Base-by-base conservation (phyloP, 257 asterid genomes). In the Nicotiana benthamiana region DNA sequence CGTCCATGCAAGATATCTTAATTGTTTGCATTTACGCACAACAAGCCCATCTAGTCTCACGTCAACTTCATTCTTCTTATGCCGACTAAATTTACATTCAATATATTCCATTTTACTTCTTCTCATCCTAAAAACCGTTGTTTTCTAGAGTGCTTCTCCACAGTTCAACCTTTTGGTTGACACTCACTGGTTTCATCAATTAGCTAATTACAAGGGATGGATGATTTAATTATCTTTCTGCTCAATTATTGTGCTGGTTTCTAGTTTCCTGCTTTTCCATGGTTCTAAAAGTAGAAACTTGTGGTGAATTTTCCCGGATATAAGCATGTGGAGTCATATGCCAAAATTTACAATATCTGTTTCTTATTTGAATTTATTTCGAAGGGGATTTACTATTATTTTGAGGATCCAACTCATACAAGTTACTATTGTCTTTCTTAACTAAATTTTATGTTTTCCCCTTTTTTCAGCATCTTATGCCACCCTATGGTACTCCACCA, bases 401-500 rank as follows among this genome's bases (percentile, higher is more conserved):
- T 70, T 43, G 34, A 43, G 57, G 77, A 3, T 70, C 54, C 74
- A 22, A 20, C n/a, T 76, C 74, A 48, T 32, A 80, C 26, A 53
- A 68, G 26, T 75, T 54, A 36, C 56, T 5, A 53, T 68, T 27
- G 10, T 48, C 77, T 63, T 75, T 51, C 53, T 43, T 32, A 80
- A 65, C 61, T 56, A 26, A 40, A 77, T 75, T 46, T 72, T 53
- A 64, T 61, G 75, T 81, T 64, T 66, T 27, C 20, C 43, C 11
- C 1, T 72, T 63, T 66, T 72, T 86, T 90, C 91, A 93, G 95
- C 98, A 90, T 86, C 90, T 90, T 84, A 92, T 94, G 87, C 95
- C 95, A 68, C 98, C 97, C 13, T 94, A 92, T 81, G 96, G 97
- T 56, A 89, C 97, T 82, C 95, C 97, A 63, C 97, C 97, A 10